Evolutionary conservation across 768 basidiomycete genomes (phyloP), one percentile per base, ranked within the genome.

Genomic region (Inosperma sp.): DNA sequence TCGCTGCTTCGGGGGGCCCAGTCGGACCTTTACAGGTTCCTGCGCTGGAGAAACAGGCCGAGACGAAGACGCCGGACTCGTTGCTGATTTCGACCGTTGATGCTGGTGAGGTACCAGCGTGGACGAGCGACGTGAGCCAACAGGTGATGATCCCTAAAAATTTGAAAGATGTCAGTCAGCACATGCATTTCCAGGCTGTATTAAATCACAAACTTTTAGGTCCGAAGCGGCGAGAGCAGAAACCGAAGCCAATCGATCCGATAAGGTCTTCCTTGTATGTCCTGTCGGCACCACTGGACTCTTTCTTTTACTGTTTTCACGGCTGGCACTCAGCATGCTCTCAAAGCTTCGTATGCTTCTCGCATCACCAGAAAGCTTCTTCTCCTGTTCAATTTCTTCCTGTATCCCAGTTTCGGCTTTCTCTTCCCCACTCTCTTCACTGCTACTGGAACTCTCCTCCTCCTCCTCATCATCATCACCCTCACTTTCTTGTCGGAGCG

Each of bases 301-400:
- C 9, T 17, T n/a, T 26, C 48, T 23, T 57, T 46, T 46, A 19
- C 25, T 25, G 30, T 8, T 12, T 17, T 25, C 46, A 16, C 34
- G n/a, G 54, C 73, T 68, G 30, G 73, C 71, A 61, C 75, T 82
- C 75, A 91, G 72, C 90, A 91, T 92, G 56, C 80, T 92, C 72
- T 84, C 86, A 60, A 94, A 93, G 63, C 91, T 93, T 56, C 81
- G 72, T 47, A 93, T 87, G 58, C 90, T 92, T 68, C 85, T 74
- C 35, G 81, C 59, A 65, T 91, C 90, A 63, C 46, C 17, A 5
- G 33, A 36, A 27, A 16, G 43, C 68, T 57, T 51, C 71, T 16
- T 30, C 25, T 26, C 40, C 21, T 23, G 10, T 50, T 42, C 40
- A 9, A n/a, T 12, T 8, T 39, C 62, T n/a, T 49, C 41, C 27